Evolutionary conservation across 805 yeast genomes (phyloP).

Genomic region (Sugiyamaella valdiviana): DNA sequence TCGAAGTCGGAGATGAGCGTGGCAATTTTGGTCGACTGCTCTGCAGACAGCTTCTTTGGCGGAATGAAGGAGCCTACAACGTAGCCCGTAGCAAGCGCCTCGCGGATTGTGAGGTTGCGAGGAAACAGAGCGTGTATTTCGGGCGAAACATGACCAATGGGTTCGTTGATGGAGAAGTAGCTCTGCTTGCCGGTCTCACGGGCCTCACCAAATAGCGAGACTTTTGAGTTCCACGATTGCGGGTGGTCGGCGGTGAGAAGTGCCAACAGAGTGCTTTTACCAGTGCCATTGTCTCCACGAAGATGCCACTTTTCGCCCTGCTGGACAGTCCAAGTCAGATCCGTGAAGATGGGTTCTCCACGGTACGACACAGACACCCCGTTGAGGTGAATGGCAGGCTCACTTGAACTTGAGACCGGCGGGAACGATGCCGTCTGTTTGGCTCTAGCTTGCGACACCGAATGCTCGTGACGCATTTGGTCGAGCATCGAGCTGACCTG

Average conservation of each 20-base stretch:
- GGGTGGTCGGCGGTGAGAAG: conserved; percentile 93
- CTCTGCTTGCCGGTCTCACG: conserved; percentile 69
- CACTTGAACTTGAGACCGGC: neutral
- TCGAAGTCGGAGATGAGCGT: conserved; percentile 44
- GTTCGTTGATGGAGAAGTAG: conserved; percentile 69
- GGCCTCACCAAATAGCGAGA: conserved; percentile 57
- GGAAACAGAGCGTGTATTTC: conserved; percentile 90
- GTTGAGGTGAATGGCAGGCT: conserved; percentile 45
- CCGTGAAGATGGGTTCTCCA: conserved; percentile 51
- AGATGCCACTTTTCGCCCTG: conserved; percentile 84
- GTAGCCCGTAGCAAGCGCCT: conserved; percentile 68
- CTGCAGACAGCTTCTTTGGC: conserved; percentile 36
- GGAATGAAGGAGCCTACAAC: conserved; percentile 59
- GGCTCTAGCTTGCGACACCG: conserved; percentile 13
- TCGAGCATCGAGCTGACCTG: conserved; percentile 26
- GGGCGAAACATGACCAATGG: conserved; percentile 86
- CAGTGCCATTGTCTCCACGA: conserved; percentile 85
- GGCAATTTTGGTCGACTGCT: conserved; percentile 37
- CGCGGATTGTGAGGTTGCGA: conserved; percentile 40
- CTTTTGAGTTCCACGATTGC: conserved; percentile 79
- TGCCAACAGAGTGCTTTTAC: conserved; percentile 83
- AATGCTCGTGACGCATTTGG: conserved; percentile 20
- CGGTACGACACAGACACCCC: conserved; percentile 61
- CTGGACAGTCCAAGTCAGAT: conserved; percentile 60
- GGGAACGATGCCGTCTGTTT: conserved; percentile 1